Evolutionary conservation across 345 rosid species (phyloP).

Genomic region (Raphanus raphanistrum): DNA sequence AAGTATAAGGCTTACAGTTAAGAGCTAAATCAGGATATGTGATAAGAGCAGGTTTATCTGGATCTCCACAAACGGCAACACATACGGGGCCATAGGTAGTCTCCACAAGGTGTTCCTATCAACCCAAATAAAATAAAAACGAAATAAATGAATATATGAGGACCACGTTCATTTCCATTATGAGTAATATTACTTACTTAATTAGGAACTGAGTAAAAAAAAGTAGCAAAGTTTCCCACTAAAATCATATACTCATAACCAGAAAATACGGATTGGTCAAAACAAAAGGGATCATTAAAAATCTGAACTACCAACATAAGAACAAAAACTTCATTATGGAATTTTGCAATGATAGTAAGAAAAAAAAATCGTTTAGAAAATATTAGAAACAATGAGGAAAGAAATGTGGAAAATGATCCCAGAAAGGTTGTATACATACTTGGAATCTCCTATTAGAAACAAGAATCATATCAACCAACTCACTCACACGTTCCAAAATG

Average conservation of each 20-base stretch:
- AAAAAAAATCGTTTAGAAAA: neutral
- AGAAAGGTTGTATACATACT: neutral
- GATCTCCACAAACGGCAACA: slow-evolving; percentile 89
- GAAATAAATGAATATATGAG: slow-evolving; percentile 22
- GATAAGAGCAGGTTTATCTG: slow-evolving; percentile 90
- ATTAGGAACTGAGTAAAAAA: slow-evolving; percentile 8
- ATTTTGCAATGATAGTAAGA: neutral
- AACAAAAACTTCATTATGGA: neutral
- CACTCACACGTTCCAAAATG: neutral
- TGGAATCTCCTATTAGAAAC: neutral
- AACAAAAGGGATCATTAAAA: slow-evolving; percentile 5
- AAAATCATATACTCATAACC: slow-evolving; percentile 1
- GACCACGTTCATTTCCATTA: slow-evolving; percentile 20
- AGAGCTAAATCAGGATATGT: slow-evolving; percentile 94
- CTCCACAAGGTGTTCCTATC: slow-evolving; percentile 71
- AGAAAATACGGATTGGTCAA: slow-evolving; percentile 7
- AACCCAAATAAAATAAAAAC: neutral
- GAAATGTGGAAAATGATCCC: neutral
- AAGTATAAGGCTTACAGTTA: slow-evolving; percentile 55
- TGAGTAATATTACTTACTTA: neutral
- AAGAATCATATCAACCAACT: neutral
- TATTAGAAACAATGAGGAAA: neutral
- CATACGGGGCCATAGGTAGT: slow-evolving; percentile 66
- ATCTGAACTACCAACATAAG: neutral
- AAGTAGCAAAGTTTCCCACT: slow-evolving; percentile 13